Conservation (phyloP, 306 rosid genomes). For the Quillaja saponaria region DNA sequence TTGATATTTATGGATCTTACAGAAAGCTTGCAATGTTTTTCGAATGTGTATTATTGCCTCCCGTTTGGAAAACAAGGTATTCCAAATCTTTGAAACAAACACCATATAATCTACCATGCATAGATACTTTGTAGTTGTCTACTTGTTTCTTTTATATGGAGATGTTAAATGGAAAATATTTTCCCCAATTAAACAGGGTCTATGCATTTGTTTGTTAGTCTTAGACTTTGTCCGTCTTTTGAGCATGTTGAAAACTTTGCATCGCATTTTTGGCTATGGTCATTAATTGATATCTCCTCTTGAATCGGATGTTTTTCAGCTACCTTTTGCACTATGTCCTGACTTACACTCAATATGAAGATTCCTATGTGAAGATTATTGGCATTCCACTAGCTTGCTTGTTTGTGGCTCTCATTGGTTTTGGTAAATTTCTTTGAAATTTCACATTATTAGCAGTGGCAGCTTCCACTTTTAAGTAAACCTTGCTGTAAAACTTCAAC, state of each 20-base stretch:
- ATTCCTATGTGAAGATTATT: constrained; percentile 37
- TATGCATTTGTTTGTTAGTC: not conserved
- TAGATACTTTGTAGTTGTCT: no score
- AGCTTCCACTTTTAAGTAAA: constrained; percentile 26
- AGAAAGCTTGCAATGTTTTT: no score
- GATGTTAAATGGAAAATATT: no score
- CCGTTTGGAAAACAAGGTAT: no score
- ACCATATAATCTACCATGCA: no score
- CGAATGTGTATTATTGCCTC: no score
- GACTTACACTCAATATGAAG: constrained; percentile 59
- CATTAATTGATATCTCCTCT: constrained; percentile 34
- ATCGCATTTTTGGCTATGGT: constrained; percentile 24
- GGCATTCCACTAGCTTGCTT: constrained; percentile 66
- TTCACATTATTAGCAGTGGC: not conserved
- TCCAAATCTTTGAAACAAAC: no score
- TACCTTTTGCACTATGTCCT: constrained; percentile 77
- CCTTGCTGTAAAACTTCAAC: constrained; percentile 21
- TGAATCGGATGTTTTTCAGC: constrained; percentile 52
- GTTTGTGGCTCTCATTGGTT: constrained; percentile 76
- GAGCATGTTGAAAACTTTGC: constrained; percentile 31
- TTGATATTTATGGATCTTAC: no score
- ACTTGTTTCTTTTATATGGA: no score
- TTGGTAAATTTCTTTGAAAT: constrained; percentile 55
- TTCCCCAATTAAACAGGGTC: no score
- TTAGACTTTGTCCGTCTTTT: not conserved